Base-by-base conservation (phyloP, 2,329 filamentous ascomycete genomes). In the Ramularia collo-cygni region DNA sequence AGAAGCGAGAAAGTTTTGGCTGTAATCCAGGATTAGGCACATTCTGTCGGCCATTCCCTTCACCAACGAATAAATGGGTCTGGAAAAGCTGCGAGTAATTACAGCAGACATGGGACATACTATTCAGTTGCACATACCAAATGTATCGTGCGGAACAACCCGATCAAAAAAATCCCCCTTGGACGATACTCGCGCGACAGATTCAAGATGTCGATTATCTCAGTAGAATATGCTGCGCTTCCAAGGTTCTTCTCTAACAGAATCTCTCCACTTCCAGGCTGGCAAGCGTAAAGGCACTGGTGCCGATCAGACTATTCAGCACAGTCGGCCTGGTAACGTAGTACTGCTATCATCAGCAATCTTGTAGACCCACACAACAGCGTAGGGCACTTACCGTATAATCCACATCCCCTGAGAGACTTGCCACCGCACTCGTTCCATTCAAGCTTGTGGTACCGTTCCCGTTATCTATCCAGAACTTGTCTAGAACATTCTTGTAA, bases 391-490 rank as follows among this genome's bases (percentile, higher is more conserved):
- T 58, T 51, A 74, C 71, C 57, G 72, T 65, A 47, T 72, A 76
- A 7, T 63, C 65, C 2, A 66, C 73, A 46, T 70, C 63, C 8
- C 67, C 66, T 47, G 63, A 67, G 46, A 77, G 50, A 37, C 68
- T 73, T 32, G 73, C 72, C 8, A 76, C 72, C 0, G 68, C 69
- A 47, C 74, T 68, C 13, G 62, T 64, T 13, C 63, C 60, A 30
- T 69, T 64, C 33, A 57, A 59, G 3, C 56, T 57, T 42, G 63
- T 29, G 19, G 66, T 55, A 8, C 67, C 67, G 3, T 76, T 67
- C 42, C 71, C 72, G 14, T 64, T 56, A 0, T 67, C 49, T 3
- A 69, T 43, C 43, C 75, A 57, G 9, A 66, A 54, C 12, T 62
- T 52, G 49, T 71, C 72, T 53, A 66, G 67, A 17, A 62, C 48